Evolutionary conservation across 306 rosid genomes (phyloP).

Genomic region (Potentilla sterilis): DNA sequence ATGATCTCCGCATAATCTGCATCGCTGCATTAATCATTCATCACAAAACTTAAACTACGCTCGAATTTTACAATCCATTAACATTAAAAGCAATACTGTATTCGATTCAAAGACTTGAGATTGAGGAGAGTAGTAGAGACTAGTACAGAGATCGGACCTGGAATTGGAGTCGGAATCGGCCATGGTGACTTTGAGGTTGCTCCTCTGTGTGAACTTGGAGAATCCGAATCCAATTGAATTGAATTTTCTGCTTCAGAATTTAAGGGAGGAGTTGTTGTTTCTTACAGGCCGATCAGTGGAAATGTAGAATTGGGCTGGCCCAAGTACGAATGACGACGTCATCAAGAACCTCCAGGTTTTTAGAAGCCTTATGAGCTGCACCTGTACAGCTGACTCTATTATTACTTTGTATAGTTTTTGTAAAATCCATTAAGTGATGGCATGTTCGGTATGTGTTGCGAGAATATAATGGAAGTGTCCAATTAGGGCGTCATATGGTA

Average conservation of each 20-base stretch:
- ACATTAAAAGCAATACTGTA: neutral
- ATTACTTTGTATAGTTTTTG: too few species aligned
- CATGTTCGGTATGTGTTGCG: too few species aligned
- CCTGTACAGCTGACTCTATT: too few species aligned
- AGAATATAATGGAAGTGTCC: too few species aligned
- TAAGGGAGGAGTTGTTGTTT: neutral
- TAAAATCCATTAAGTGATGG: too few species aligned
- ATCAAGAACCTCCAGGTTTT: too few species aligned
- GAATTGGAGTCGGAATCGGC: constrained; percentile 43
- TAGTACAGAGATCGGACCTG: constrained; percentile 54
- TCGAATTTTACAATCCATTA: neutral
- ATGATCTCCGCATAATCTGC: constrained; percentile 63
- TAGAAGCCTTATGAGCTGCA: too few species aligned
- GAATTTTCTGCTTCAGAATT: neutral
- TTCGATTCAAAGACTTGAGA: neutral
- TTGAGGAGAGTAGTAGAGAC: neutral
- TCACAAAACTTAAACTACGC: neutral
- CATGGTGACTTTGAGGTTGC: constrained; percentile 18
- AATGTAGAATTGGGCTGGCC: neutral
- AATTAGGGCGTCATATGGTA: too few species aligned
- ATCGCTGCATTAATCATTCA: constrained; percentile 36
- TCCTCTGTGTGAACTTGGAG: neutral
- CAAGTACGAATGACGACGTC: neutral
- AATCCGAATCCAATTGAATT: neutral
- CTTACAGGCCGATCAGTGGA: neutral